A percentile compares a stretch with the other conserved stretches of the same genome.
Conservation (phyloP, 179 eudicot genomes). For the Corrigiola litoralis region DNA sequence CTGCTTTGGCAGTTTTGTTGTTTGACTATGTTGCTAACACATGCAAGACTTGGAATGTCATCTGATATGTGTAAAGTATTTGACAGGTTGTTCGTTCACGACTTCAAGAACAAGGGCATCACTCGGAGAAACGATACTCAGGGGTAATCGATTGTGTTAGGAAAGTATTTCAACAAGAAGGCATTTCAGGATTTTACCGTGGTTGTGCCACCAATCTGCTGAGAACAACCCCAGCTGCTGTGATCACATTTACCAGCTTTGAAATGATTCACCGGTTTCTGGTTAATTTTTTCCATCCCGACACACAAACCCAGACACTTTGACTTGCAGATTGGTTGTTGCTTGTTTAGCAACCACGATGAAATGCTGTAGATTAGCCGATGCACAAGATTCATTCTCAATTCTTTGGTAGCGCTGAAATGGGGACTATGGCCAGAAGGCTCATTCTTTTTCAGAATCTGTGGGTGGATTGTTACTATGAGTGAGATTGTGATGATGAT, state of each 20-base stretch:
- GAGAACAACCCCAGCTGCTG: slow-evolving; percentile 94
- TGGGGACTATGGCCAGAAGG: slow-evolving; percentile 11
- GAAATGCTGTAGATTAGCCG: slow-evolving; percentile 13
- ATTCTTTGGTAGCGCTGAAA: slow-evolving; percentile 23
- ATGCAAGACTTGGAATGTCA: background rate
- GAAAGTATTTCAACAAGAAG: slow-evolving; percentile 69
- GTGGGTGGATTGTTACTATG: background rate
- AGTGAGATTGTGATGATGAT: slow-evolving; percentile 1
- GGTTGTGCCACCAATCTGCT: slow-evolving; percentile 90
- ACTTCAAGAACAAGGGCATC: slow-evolving; percentile 95
- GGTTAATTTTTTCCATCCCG: slow-evolving; percentile 45
- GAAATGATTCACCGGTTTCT: slow-evolving; percentile 94
- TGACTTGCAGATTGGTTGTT: slow-evolving; percentile 21
- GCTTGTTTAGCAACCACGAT: slow-evolving; percentile 9
- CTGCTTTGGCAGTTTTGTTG: background rate
- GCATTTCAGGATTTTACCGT: slow-evolving; percentile 81
- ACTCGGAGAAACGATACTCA: slow-evolving; percentile 64
- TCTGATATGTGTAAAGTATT: slow-evolving; percentile 1
- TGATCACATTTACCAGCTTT: slow-evolving; percentile 93
- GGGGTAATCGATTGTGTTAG: slow-evolving; percentile 73
- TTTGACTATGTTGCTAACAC: background rate
- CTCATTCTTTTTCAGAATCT: slow-evolving; percentile 18
- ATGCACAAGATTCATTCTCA: slow-evolving; percentile 2
- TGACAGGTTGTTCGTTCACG: slow-evolving; percentile 83
- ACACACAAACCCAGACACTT: slow-evolving; percentile 53